phyloP scores from a whole-genome alignment of 192 early-diverging fungal genomes.

The Rhizophagus sp. region DNA sequence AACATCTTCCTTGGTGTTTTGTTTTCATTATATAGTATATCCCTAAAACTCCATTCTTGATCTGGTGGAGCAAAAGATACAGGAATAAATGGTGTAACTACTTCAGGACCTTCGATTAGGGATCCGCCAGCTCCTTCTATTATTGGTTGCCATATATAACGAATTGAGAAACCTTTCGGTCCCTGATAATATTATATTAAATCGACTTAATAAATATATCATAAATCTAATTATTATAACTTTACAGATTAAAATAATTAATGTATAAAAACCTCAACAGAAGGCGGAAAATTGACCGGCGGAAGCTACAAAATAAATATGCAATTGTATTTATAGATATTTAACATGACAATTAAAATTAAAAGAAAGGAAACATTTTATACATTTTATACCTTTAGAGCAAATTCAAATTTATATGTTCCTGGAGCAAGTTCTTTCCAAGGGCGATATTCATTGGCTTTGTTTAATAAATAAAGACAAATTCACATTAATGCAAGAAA shows the following conservation, averaged over 20 bases:
- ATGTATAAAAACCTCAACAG: conserved; percentile 41
- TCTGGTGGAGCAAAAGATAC: conserved; percentile 39
- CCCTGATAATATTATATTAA: conserved; percentile 28
- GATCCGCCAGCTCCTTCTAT: conserved; percentile 19
- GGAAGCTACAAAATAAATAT: conserved; percentile 35
- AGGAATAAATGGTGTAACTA: conserved; percentile 38
- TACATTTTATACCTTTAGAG: conserved; percentile 37
- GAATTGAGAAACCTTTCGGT: conserved; percentile 14
- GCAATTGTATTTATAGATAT: not conserved
- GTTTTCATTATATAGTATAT: conserved; percentile 32
- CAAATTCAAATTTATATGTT: conserved; percentile 40
- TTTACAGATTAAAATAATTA: not conserved
- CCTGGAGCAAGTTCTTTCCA: conserved; percentile 40
- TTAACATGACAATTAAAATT: not conserved
- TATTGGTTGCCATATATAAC: conserved; percentile 9
- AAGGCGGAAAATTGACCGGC: conserved; percentile 44
- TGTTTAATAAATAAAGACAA: not conserved
- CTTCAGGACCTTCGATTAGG: conserved; percentile 38
- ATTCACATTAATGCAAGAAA: not conserved
- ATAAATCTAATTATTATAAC: not conserved
- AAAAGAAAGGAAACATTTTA: not conserved
- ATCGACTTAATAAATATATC: not conserved
- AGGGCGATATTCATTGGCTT: conserved; percentile 7
- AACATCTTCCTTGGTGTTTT: conserved; percentile 23
- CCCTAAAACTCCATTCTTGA: conserved; percentile 35